These are phyloP conservation scores for Protea cynaroides DNA, from an alignment of 164 flowering plant genomes.

Conservation along the genomic window DNA sequence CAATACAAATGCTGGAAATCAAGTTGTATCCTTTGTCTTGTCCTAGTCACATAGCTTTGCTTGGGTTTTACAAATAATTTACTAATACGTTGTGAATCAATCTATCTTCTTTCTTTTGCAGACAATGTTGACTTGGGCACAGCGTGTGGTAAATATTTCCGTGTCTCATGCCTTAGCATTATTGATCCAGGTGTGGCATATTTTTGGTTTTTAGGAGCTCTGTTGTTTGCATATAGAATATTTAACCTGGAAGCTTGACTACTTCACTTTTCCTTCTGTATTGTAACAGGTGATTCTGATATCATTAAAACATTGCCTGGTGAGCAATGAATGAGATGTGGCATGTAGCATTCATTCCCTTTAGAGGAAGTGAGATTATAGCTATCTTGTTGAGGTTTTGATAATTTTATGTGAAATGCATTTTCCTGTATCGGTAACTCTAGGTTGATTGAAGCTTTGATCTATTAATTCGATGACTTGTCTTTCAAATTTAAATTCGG, in stretches of 20 bases:
- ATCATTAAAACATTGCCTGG: slow-evolving; percentile 24
- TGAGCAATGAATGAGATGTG: slow-evolving; percentile 10
- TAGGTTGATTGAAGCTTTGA: no score
- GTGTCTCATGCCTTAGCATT: slow-evolving; percentile 24
- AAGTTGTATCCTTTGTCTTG: no score
- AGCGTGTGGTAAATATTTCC: slow-evolving; percentile 19
- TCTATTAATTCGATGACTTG: no score
- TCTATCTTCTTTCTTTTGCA: not conserved
- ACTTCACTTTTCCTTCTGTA: no score
- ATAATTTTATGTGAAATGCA: not conserved
- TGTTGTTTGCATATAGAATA: not conserved
- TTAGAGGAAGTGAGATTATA: no score
- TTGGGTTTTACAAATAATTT: no score
- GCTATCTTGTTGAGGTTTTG: no score
- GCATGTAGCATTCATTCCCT: no score
- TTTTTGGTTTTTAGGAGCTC: not conserved
- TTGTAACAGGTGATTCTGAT: slow-evolving; percentile 20
- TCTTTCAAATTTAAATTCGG: no score
- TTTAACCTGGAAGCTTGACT: not conserved
- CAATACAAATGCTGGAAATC: no score
- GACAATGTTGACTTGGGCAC: slow-evolving; percentile 29
- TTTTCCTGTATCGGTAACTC: not conserved
- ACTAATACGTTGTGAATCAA: no score
- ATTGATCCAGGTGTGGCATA: slow-evolving; percentile 22
- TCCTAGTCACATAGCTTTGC: no score